Evolutionary conservation across 2,329 filamentous ascomycete species (phyloP).

Genomic region (Chaetothyriales sp.): DNA sequence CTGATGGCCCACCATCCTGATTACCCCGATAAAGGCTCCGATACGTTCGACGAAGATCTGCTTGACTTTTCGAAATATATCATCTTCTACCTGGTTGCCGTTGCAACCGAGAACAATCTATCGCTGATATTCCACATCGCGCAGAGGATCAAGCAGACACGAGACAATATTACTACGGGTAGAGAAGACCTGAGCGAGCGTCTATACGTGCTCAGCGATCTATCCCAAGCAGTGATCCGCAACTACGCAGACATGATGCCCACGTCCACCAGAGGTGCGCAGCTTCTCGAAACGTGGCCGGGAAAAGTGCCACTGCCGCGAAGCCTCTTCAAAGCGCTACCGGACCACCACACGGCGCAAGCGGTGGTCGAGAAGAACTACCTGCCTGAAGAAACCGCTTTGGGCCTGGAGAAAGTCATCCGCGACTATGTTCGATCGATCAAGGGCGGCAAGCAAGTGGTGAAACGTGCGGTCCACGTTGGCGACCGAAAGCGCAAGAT

Average conservation of each 20-base stretch:
- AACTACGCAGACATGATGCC: slow-evolving; percentile 75
- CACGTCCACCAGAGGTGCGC: slow-evolving; percentile 44
- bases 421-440: slow-evolving; percentile 51
- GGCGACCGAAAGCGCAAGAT: slow-evolving; percentile 31
- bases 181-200: slow-evolving; percentile 31
- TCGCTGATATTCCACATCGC: slow-evolving; percentile 83
- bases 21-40: slow-evolving; percentile 42
- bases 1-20: slow-evolving; percentile 90
- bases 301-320: slow-evolving; percentile 68
- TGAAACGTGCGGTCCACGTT: slow-evolving; percentile 11
- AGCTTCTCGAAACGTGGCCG: slow-evolving; percentile 65
- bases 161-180: slow-evolving; percentile 57
- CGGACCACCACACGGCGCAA: slow-evolving; percentile 65
- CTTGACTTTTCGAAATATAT: slow-evolving; percentile 79
- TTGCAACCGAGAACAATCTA: slow-evolving; percentile 76
- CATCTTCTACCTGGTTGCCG: slow-evolving; percentile 69
- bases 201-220: slow-evolving; percentile 75
- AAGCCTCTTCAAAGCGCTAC: slow-evolving; percentile 62
- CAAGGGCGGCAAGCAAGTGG: slow-evolving; percentile 16
- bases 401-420: slow-evolving; percentile 64
- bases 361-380: slow-evolving; percentile 78
- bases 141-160: slow-evolving; percentile 80
- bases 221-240: slow-evolving; percentile 68
- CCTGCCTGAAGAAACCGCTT: slow-evolving; percentile 62
- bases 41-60: slow-evolving; percentile 50